Conservation (phyloP, 106 monocot genomes). For the Dendrobium catenatum region DNA sequence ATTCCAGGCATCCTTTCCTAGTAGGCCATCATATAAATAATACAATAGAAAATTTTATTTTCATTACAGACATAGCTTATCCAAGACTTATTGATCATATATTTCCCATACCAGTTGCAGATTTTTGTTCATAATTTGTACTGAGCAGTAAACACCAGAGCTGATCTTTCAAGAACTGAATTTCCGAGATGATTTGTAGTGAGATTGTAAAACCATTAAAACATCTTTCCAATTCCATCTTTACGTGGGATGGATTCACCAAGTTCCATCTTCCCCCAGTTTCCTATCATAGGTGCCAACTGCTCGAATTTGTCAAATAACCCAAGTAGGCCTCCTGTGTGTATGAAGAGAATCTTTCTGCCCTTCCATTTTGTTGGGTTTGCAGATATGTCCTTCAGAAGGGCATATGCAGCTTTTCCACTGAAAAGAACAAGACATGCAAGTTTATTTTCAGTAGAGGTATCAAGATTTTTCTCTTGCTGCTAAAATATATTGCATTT, state of each 20-base stretch:
- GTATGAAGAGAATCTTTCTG: conserved; percentile 73
- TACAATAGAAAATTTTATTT: too few species aligned
- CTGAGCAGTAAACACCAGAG: background rate
- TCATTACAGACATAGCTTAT: background rate
- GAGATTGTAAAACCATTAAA: too few species aligned
- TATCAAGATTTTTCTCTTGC: too few species aligned
- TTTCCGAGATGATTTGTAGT: too few species aligned
- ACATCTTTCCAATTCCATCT: background rate
- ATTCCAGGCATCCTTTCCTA: background rate
- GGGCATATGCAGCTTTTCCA: conserved; percentile 72
- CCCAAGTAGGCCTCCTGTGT: conserved; percentile 92
- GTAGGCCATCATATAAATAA: too few species aligned
- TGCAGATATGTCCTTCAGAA: conserved; percentile 71
- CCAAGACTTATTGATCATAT: background rate
- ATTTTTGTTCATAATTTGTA: background rate
- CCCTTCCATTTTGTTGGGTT: conserved; percentile 73
- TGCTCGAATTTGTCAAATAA: conserved; percentile 74
- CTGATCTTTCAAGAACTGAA: too few species aligned
- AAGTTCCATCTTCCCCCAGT: conserved; percentile 63
- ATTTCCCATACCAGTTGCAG: background rate
- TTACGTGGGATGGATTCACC: conserved; percentile 33
- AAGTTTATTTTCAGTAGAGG: background rate
- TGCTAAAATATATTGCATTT: too few species aligned
- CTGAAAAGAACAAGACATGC: conserved; percentile 28
- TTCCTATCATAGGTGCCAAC: conserved; percentile 45